These are phyloP conservation scores for Candida pseudoglaebosa DNA, from an alignment of 805 yeast genomes.

Conservation along the genomic window DNA sequence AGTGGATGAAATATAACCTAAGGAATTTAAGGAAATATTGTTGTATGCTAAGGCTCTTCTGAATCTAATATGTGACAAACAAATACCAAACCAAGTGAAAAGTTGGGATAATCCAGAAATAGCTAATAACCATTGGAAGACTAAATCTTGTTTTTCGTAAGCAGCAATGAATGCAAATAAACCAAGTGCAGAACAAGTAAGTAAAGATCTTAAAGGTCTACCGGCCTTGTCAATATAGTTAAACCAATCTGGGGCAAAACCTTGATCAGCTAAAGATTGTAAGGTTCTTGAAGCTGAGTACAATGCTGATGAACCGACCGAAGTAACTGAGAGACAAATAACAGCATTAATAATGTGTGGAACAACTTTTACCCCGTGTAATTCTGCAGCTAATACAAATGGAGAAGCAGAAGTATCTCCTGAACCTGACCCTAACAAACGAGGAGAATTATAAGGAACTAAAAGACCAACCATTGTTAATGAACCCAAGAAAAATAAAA, in stretches of 20 bases:
- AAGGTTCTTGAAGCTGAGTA: slow-evolving; percentile 69
- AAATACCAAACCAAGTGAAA: slow-evolving; percentile 41
- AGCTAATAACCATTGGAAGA: slow-evolving; percentile 41
- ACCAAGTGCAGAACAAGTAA: slow-evolving; percentile 30
- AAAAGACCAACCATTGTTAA: slow-evolving; percentile 35
- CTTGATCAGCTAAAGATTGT: slow-evolving; percentile 65
- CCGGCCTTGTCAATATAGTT: slow-evolving; percentile 40
- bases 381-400: slow-evolving; percentile 64
- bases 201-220: slow-evolving; percentile 37
- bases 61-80: slow-evolving; percentile 38
- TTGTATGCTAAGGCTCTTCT: slow-evolving; percentile 33
- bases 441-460: slow-evolving; percentile 49
- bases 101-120: slow-evolving; percentile 39
- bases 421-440: slow-evolving; percentile 42
- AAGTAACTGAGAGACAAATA: slow-evolving; percentile 65
- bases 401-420: slow-evolving; percentile 60
- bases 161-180: slow-evolving; percentile 37
- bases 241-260: slow-evolving; percentile 52
- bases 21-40: slow-evolving; percentile 23
- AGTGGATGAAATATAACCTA: slow-evolving; percentile 36
- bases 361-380: slow-evolving; percentile 59
- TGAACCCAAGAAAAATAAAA: slow-evolving; percentile 34
- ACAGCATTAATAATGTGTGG: slow-evolving; percentile 76
- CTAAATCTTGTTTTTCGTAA: slow-evolving; percentile 24
- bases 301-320: slow-evolving; percentile 74